phyloP scores from a whole-genome alignment of 2,329 filamentous ascomycete genomes.

The Penicillium italicum region DNA sequence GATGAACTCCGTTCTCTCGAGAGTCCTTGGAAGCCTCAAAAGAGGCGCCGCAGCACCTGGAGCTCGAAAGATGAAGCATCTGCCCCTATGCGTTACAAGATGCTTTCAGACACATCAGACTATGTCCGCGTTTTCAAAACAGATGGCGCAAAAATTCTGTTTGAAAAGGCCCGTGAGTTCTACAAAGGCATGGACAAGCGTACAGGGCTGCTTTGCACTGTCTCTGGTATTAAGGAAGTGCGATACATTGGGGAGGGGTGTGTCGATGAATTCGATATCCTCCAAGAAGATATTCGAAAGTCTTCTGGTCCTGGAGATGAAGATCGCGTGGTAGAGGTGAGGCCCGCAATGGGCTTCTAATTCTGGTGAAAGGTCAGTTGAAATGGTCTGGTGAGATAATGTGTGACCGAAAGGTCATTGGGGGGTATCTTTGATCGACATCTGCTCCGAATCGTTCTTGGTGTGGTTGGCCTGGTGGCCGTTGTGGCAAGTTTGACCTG shows the following conservation, averaged over 20 bases:
- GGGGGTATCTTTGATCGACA: not conserved
- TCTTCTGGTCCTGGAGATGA: not conserved
- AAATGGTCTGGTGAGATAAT: no score
- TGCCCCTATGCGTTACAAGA: constrained; percentile 15
- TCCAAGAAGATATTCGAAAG: constrained; percentile 15
- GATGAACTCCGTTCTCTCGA: not conserved
- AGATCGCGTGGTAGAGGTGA: not conserved
- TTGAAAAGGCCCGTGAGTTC: constrained; percentile 21
- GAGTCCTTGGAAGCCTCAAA: not conserved
- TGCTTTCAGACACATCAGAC: constrained; percentile 11
- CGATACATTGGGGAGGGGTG: constrained; percentile 22
- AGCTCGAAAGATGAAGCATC: not conserved
- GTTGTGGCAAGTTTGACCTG: not conserved
- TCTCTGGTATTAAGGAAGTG: not conserved
- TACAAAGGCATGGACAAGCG: constrained; percentile 13
- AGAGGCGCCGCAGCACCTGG: not conserved
- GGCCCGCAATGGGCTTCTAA: not conserved
- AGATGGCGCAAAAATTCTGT: constrained; percentile 13
- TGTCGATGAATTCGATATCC: constrained; percentile 21
- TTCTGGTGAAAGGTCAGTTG: not conserved
- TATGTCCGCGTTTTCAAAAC: constrained; percentile 18
- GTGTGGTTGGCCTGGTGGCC: not conserved
- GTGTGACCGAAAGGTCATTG: not conserved
- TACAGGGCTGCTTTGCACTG: constrained; percentile 9
- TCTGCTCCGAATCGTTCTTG: not conserved